Percentiles rank a stretch among this genome's conserved stretches.
phyloP scores from a whole-genome alignment of 768 basidiomycete genomes.

The Sporobolomyces roseus region DNA sequence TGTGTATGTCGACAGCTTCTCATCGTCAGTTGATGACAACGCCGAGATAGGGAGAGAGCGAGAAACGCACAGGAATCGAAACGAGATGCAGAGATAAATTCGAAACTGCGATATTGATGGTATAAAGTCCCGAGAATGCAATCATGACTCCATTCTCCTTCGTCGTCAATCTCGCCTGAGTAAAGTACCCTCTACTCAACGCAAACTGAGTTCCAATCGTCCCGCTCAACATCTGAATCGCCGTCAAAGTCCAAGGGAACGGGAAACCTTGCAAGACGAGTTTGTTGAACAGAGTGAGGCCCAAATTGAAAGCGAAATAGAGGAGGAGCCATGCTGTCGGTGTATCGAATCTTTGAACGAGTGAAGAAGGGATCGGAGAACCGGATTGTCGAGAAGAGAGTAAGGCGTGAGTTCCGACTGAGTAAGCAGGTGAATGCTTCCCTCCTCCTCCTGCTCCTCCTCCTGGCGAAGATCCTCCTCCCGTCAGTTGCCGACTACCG shows the following conservation, averaged over 20 bases:
- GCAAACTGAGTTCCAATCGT: slow-evolving; percentile 72
- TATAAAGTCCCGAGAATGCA: slow-evolving; percentile 83
- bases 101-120: slow-evolving; percentile 89
- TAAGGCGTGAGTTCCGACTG: slow-evolving; percentile 15
- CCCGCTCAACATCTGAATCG: slow-evolving; percentile 82
- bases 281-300: slow-evolving; percentile 93
- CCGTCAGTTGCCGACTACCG: slow-evolving; percentile 2
- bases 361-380: background rate
- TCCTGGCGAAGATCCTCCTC: background rate
- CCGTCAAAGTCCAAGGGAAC: slow-evolving; percentile 92
- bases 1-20: slow-evolving; percentile 45
- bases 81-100: slow-evolving; percentile 63
- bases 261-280: slow-evolving; percentile 84
- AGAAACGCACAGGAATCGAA: slow-evolving; percentile 44
- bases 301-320: slow-evolving; percentile 87
- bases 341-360: slow-evolving; percentile 26
- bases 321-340: slow-evolving; percentile 61
- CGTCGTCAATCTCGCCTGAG: slow-evolving; percentile 57
- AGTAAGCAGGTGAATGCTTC: background rate
- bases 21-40: background rate
- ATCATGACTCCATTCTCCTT: slow-evolving; percentile 62
- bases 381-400: slow-evolving; percentile 16
- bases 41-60: background rate
- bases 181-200: slow-evolving; percentile 58
- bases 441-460: background rate